phyloP scores from a whole-genome alignment of 768 basidiomycete species.

The Mycena galopus region DNA sequence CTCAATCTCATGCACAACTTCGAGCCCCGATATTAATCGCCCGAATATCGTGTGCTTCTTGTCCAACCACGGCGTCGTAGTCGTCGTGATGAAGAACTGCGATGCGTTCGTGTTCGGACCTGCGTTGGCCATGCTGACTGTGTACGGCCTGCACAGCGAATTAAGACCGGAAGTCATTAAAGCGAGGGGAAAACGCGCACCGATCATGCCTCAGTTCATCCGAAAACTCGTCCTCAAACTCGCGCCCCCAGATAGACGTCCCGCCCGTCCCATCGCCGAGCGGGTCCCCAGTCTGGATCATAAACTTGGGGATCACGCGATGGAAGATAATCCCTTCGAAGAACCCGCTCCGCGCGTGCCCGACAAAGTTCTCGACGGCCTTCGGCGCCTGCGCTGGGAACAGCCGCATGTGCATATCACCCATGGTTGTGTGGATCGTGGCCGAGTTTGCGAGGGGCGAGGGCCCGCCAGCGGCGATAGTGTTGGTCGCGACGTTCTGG shows the following conservation, averaged over 20 bases:
- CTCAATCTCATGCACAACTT: conserved; percentile 93
- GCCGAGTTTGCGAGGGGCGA: conserved; percentile 83
- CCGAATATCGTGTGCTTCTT: conserved; percentile 95
- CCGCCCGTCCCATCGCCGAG: conserved; percentile 96
- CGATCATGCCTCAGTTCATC: conserved; percentile 92
- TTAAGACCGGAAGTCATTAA: not conserved
- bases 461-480: conserved; percentile 64
- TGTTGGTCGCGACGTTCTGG: conserved; percentile 82
- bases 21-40: conserved; percentile 86
- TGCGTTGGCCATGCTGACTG: conserved; percentile 95
- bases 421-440: conserved; percentile 94
- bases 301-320: conserved; percentile 97
- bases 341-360: conserved; percentile 89
- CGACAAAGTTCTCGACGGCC: conserved; percentile 98
- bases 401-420: conserved; percentile 90
- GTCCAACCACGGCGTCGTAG: conserved; percentile 93
- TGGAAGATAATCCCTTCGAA: conserved; percentile 97
- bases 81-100: conserved; percentile 98
- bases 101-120: conserved; percentile 93
- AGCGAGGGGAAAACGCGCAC: conserved; percentile 53
- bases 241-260: conserved; percentile 88
- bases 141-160: conserved; percentile 79
- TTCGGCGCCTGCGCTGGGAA: conserved; percentile 95
- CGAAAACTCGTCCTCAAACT: conserved; percentile 95
- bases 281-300: conserved; percentile 97